A percentile compares a stretch with the other conserved stretches of the same genome.
phyloP scores from a whole-genome alignment of 2,329 filamentous ascomycete species.

The Balansia obtecta region DNA sequence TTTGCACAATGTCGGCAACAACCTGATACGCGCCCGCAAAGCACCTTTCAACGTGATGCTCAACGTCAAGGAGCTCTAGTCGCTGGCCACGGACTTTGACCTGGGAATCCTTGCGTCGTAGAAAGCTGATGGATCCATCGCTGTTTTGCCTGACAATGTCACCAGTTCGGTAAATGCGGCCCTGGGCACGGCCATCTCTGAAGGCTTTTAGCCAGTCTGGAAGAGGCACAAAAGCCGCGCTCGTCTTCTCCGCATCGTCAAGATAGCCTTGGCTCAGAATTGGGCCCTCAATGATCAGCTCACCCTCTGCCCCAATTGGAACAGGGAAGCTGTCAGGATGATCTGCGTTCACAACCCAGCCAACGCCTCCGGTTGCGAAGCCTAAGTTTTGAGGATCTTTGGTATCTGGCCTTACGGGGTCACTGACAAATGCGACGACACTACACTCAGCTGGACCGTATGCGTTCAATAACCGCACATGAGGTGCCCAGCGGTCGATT shows the following conservation, averaged over 20 bases:
- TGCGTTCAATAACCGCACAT: not conserved
- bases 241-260: slow-evolving; percentile 21
- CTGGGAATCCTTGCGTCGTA: not conserved
- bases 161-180: not conserved
- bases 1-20: not conserved
- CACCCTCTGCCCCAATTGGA: slow-evolving; percentile 16
- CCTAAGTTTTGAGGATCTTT: slow-evolving; percentile 16
- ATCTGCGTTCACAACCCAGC: slow-evolving; percentile 14
- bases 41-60: not conserved
- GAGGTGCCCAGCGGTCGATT: not conserved
- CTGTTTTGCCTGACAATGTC: not conserved
- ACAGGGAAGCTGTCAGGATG: slow-evolving; percentile 10
- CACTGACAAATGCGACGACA: not conserved
- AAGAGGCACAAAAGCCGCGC: slow-evolving; percentile 9
- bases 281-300: slow-evolving; percentile 28
- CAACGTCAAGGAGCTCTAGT: not conserved
- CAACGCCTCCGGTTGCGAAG: slow-evolving; percentile 4
- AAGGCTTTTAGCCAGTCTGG: slow-evolving; percentile 4
- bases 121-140: not conserved
- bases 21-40: not conserved
- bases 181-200: not conserved
- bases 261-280: slow-evolving; percentile 37
- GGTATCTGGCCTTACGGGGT: not conserved
- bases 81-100: not conserved
- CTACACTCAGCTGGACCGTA: not conserved